phyloP scores from a whole-genome alignment of 345 rosid genomes.

The Sisymbrium altissimum region DNA sequence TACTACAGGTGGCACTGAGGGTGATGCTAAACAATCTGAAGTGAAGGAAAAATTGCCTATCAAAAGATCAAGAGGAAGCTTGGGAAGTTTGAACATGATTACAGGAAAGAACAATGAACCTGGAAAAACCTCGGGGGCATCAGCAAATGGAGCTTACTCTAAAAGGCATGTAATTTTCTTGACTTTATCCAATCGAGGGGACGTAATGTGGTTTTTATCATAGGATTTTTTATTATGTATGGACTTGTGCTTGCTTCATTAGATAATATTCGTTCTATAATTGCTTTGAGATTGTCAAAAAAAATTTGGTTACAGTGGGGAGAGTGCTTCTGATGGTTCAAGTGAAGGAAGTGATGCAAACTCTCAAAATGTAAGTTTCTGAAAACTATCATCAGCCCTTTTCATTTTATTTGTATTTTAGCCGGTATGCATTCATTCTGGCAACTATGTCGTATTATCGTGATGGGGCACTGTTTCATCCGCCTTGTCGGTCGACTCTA shows the following conservation, averaged over 20 bases:
- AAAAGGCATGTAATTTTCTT: conserved; percentile 60
- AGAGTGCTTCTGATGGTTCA: conserved; percentile 89
- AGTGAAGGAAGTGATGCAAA: conserved; percentile 97
- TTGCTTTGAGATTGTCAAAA: conserved; percentile 30
- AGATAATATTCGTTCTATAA: not conserved
- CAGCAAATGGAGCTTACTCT: conserved; percentile 82
- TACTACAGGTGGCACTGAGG: conserved; percentile 65
- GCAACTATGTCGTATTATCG: not conserved
- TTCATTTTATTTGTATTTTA: not conserved
- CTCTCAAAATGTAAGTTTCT: conserved; percentile 74
- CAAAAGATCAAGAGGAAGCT: conserved; percentile 97
- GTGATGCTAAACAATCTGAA: conserved; percentile 76
- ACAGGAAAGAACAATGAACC: conserved; percentile 73
- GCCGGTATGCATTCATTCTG: not conserved
- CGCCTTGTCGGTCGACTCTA: not conserved
- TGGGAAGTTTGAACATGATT: conserved; percentile 93
- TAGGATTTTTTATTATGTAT: not conserved
- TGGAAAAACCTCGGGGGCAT: conserved; percentile 65
- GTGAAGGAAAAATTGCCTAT: conserved; percentile 92
- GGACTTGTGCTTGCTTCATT: not conserved
- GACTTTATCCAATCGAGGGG: not conserved
- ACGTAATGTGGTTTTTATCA: not conserved
- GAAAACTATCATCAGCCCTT: conserved; percentile 5
- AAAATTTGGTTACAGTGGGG: conserved; percentile 59
- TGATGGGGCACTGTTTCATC: not conserved